Conservation (phyloP, 106 monocot species). For the Platanthera guangdongensis region DNA sequence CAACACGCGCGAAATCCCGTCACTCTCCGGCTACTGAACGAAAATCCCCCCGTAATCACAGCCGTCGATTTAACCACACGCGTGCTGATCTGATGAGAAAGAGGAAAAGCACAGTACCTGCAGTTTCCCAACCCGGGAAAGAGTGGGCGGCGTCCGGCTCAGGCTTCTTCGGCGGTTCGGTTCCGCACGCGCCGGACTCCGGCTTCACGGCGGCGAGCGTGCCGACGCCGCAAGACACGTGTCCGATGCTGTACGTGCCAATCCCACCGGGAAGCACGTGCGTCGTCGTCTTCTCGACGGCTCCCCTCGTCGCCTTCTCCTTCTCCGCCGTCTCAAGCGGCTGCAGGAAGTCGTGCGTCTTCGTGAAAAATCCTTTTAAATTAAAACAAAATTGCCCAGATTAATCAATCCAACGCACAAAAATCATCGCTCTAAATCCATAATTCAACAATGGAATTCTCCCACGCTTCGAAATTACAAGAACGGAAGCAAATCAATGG, state of each 20-base stretch:
- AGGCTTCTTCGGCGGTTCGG: background rate
- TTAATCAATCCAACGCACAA: background rate
- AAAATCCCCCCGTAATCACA: background rate
- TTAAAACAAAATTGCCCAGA: background rate
- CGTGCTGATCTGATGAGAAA: background rate
- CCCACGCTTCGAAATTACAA: background rate
- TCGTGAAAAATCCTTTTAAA: constrained; percentile 32
- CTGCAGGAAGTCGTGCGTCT: constrained; percentile 61
- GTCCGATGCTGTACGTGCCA: constrained; percentile 48
- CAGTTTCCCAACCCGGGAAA: constrained; percentile 19
- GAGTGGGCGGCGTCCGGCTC: background rate
- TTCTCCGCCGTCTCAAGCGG: constrained; percentile 27
- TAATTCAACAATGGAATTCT: background rate
- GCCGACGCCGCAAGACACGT: constrained; percentile 19
- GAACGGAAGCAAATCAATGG: background rate
- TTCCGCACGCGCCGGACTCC: constrained; percentile 29
- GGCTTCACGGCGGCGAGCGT: constrained; percentile 21
- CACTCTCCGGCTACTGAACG: background rate
- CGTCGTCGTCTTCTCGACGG: constrained; percentile 9
- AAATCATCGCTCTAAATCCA: background rate
- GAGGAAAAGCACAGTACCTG: constrained; percentile 2
- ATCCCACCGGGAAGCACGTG: constrained; percentile 47
- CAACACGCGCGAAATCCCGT: background rate
- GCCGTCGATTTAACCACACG: constrained; percentile 1
- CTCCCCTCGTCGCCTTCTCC: constrained; percentile 4